Base-by-base conservation (phyloP, 164 flowering plant genomes). In the Taxillus chinensis region DNA sequence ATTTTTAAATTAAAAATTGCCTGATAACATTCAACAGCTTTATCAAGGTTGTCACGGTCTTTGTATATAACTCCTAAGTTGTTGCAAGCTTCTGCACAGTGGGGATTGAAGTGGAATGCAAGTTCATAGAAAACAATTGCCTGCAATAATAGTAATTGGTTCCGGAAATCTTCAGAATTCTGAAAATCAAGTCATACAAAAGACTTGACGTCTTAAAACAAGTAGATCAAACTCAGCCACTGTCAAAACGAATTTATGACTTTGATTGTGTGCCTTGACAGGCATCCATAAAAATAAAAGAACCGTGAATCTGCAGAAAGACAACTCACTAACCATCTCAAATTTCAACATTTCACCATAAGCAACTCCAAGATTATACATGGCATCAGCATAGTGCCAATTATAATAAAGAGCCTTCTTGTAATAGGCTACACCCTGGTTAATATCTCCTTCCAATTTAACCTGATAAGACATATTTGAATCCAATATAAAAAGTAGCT, bases 371-470 rank as follows among this genome's bases (percentile, higher is more conserved):
- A 95, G 93, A 74, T 95, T 95, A 69, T 95, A 95, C 97, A 95
- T 91, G 39, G 99, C 97, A 85, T 95, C 99, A 62, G 99, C 99
- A 81, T 95, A 95, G 65, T 88, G 99, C 99, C 99, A 95, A 71
- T 95, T 95, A 72, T 89, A 91, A 66, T 72, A 86, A 71, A 95
- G 71, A 49, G 99, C 99, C 80, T 81, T 95, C 77, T 91, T 95
- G 79, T 95, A 91, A 71, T 82, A 91, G 55, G 83, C 84, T 52
- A 95, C 86, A 42, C 99, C 97, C 76, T 87, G 99, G 60, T 78
- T 76, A 55, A 95, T 85, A 68, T 95, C 93, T 57, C 99, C 99
- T 66, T 91, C 99, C 79, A 95, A 70, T 76, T 95, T 95, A 59
- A 91, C 96, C 99, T 95, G 78, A 70, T 69, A 5, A 68, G 38